Evolutionary conservation across 164 flowering plant species (phyloP).

Genomic region (Saururus chinensis): DNA sequence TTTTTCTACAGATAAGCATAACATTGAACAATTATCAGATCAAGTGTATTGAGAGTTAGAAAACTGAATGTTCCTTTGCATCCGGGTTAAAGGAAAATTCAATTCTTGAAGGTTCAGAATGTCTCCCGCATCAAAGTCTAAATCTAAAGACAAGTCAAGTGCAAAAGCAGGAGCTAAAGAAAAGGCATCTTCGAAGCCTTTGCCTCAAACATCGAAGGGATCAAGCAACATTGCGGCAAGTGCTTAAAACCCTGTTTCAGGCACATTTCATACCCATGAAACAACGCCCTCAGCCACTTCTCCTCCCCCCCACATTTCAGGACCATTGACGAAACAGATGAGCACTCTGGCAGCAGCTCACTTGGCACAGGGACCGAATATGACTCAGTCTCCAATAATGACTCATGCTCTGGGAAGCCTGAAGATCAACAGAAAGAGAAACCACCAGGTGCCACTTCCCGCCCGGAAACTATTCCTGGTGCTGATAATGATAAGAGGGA

Average conservation of each 20-base stretch:
- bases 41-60: too few species aligned
- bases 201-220: constrained; percentile 35
- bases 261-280: constrained; percentile 79
- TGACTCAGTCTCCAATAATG: constrained; percentile 82
- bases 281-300: constrained; percentile 25
- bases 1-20: too few species aligned
- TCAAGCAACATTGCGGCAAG: constrained; percentile 44
- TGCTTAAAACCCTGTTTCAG: constrained; percentile 69
- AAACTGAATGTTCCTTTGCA: too few species aligned
- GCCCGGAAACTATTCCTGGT: constrained; percentile 55
- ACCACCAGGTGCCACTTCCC: constrained; percentile 17
- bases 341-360: constrained; percentile 50
- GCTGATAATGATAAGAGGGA: constrained; percentile 86
- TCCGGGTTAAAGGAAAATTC: too few species aligned
- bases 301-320: constrained; percentile 40
- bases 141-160: constrained; percentile 54
- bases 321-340: constrained; percentile 68
- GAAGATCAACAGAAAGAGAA: constrained; percentile 83
- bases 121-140: constrained; percentile 83
- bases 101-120: constrained; percentile 14
- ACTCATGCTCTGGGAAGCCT: constrained; percentile 87
- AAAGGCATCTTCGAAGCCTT: constrained; percentile 56
- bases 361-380: constrained; percentile 53
- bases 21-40: too few species aligned
- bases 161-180: constrained; percentile 50